Evolutionary conservation across 371 early-diverging fungal genomes (phyloP).

Genomic region (Mortierella sp.): DNA sequence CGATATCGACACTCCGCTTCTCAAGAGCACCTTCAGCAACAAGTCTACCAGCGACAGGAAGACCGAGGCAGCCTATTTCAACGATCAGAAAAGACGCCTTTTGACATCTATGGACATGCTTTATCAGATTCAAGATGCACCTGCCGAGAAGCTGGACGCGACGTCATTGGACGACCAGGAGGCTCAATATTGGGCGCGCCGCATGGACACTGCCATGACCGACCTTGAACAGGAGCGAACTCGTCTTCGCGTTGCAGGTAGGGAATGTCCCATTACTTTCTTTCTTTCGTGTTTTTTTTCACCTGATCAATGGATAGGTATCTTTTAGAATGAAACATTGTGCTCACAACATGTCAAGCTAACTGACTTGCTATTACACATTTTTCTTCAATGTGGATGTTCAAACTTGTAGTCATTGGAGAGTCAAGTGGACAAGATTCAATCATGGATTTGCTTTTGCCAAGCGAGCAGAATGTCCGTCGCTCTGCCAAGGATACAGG

Average conservation of each 20-base stretch:
- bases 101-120: conserved; percentile 55
- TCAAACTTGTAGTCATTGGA: conserved; percentile 34
- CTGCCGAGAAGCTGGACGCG: conserved; percentile 35
- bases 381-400: not conserved
- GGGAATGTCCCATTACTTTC: not conserved
- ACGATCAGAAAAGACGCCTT: conserved; percentile 40
- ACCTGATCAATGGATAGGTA: not conserved
- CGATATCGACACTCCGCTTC: conserved; percentile 34
- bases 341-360: not conserved
- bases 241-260: conserved; percentile 51
- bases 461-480: conserved; percentile 40
- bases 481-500: conserved; percentile 55
- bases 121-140: conserved; percentile 54
- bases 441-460: conserved; percentile 47
- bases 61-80: conserved; percentile 14
- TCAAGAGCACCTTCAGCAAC: not conserved
- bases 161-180: conserved; percentile 47
- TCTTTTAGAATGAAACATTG: not conserved
- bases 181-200: conserved; percentile 55
- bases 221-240: conserved; percentile 44
- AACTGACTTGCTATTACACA: not conserved
- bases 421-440: conserved; percentile 57
- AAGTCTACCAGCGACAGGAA: not conserved
- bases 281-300: not conserved
- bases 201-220: conserved; percentile 41